Base-by-base conservation (phyloP, 176 grass and related monocot species). In the Elymus sibiricus region DNA sequence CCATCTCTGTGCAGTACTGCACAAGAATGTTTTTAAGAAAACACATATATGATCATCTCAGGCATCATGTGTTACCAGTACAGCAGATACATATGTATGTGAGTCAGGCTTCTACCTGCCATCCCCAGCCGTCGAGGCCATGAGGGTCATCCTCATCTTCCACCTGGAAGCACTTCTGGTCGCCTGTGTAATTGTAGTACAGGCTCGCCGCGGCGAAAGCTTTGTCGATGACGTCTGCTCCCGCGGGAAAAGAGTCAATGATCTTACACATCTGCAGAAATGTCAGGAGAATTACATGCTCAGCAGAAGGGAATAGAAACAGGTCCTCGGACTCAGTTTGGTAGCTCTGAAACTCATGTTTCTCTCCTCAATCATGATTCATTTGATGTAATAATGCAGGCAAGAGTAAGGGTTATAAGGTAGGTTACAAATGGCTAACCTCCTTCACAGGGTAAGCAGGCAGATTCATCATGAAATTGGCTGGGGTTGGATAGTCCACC, bases 1-100 rank as follows among this genome's bases (percentile, higher is more conserved):
- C 71, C 97, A 99, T 99, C 87, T 99, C 94, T 69, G 97, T 99
- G 85, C 97, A 99, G 72, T 94, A 88, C 97, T 99, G 43, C 9
- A 70, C 2, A 91, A 3, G 59, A 84, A n/a, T 58, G 62, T 49
- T 4, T 60, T 83, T 67, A 35, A 85, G 35, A 37, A 74, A 43
- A 81, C 25, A 78, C 8, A 72, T 27, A 15, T 16, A 38, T 44
- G 55, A 58, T 25, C 32, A 7, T 58, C 21, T 53, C 14, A 76
- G 43, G 47, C 11, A 43, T 39, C 32, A 42, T 28, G 37, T 43
- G 27, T 24, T 58, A 35, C 26, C 60, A 70, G 9, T 22, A 64
- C 9, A 7, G 9, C 15, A 70, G 10, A 49, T 15, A 5, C 47
- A 51, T 1, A 69, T 22, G 26, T 74, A 27, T 27, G 7, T 74